Evolutionary conservation across 2,329 filamentous ascomycete genomes (phyloP), one percentile per base, ranked within the genome.

Genomic region (Aspergillus latus): DNA sequence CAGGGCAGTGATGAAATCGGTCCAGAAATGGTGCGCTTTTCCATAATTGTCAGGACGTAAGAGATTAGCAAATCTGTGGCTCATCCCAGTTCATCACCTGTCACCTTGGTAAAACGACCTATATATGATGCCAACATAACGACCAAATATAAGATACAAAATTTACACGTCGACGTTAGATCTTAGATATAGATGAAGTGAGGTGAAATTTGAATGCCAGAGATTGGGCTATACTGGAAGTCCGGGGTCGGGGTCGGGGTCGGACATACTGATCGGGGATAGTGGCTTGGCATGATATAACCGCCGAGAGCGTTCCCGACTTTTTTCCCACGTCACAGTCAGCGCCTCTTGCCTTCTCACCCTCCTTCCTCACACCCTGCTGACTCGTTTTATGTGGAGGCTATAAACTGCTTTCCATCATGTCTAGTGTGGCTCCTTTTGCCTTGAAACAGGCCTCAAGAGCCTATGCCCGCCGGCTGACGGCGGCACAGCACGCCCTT

Each of bases 371-470:
- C 16, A 64, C 66, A 54, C 54, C 57, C 59, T 58, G 59, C 66
- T 65, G 56, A 30, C 54, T 42, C 9, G 11, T 42, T 65, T 39
- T 59, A 64, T 66, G 62, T 58, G 63, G 57, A 58, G 57, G 52
- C 63, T 56, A 55, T 51, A 56, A 46, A 53, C 47, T 61, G 57
- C 63, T 63, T 58, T 53, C 49, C 54, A 74, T 64, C 66, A 89
- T 89, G 87, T 81, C 84, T 65, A 84, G 79, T 70, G 75, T 86
- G 72, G 82, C 87, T 75, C 86, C 88, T 59, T 82, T 82, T 69
- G 84, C 86, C 67, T 79, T 90, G 76, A 87, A 89, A 79, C 89
- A 92, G 81, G 88, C 88, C 65, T 85, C 89, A 56, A 78, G 81
- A 64, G 76, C 79, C 68, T 84, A 80, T 64, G 76, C 79, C 59